Percentiles rank a stretch among this genome's conserved stretches.
Conservation (phyloP, 164 flowering plant genomes). For the Santalum album region DNA sequence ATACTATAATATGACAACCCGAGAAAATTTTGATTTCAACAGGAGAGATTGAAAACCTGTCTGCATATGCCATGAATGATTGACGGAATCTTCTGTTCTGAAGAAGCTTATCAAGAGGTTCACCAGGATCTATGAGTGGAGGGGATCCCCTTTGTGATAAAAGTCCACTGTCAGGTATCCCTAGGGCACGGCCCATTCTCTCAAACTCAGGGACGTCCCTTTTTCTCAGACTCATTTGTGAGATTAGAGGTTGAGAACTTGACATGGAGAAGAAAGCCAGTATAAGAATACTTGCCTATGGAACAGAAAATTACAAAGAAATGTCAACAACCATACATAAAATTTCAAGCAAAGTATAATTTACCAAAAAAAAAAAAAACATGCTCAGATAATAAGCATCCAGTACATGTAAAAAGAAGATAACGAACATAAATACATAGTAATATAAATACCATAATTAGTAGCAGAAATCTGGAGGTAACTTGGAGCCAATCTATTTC, state of each 20-base stretch:
- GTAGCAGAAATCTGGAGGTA: slow-evolving; percentile 56
- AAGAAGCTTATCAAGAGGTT: slow-evolving; percentile 76
- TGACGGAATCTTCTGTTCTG: slow-evolving; percentile 60
- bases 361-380: not conserved
- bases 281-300: slow-evolving; percentile 65
- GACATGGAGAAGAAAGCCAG: slow-evolving; percentile 68
- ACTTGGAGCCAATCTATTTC: slow-evolving; percentile 57
- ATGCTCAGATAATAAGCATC: no score
- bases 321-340: slow-evolving; percentile 9
- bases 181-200: slow-evolving; percentile 74
- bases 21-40: not conserved
- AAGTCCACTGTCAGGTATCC: slow-evolving; percentile 69
- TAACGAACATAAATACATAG: not conserved
- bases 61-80: slow-evolving; percentile 82
- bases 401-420: no score
- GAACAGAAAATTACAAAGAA: slow-evolving; percentile 7
- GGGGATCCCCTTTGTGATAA: slow-evolving; percentile 29
- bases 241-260: slow-evolving; percentile 68
- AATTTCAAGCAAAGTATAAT: not conserved
- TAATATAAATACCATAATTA: slow-evolving; percentile 36
- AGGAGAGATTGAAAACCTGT: slow-evolving; percentile 38
- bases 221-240: slow-evolving; percentile 72
- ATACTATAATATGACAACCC: not conserved
- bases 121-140: slow-evolving; percentile 38
- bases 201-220: slow-evolving; percentile 30